Evolutionary conservation across 225 moss, liverwort and hornwort genomes (phyloP).

Genomic region (Rhytidiadelphus loreus): DNA sequence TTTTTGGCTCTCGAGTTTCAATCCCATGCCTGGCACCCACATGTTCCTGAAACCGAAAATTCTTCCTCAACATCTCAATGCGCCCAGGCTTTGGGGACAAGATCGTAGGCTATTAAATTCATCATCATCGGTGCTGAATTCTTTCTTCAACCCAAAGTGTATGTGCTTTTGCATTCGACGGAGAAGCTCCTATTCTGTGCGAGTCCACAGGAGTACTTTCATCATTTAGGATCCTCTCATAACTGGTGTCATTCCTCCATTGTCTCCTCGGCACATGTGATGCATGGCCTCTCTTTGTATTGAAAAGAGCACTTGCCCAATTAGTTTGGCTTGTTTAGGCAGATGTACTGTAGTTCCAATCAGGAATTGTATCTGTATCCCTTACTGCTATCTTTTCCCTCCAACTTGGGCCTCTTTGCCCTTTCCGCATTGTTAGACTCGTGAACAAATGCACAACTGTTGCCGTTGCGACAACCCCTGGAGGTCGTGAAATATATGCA

Average conservation of each 20-base stretch:
- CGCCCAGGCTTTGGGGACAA: background rate
- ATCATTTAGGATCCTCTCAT: background rate
- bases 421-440: slow-evolving; percentile 56
- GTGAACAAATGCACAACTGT: slow-evolving; percentile 71
- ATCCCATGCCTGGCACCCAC: background rate
- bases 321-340: slow-evolving; percentile 12
- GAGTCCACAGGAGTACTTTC: background rate
- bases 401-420: slow-evolving; percentile 74
- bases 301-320: background rate
- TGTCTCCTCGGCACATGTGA: background rate
- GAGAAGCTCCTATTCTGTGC: background rate
- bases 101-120: background rate
- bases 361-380: slow-evolving; percentile 24
- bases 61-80: background rate
- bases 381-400: slow-evolving; percentile 44
- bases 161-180: background rate
- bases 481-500: slow-evolving; percentile 87
- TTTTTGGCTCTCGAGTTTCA: background rate
- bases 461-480: slow-evolving; percentile 83
- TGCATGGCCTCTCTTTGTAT: background rate
- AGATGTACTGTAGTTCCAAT: background rate
- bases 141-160: background rate
- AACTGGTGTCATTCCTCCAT: background rate
- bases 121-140: background rate
- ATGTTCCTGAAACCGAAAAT: background rate